Evolutionary conservation across 2,329 filamentous ascomycete genomes (phyloP).

Genomic region (Delphinella strobiligena): DNA sequence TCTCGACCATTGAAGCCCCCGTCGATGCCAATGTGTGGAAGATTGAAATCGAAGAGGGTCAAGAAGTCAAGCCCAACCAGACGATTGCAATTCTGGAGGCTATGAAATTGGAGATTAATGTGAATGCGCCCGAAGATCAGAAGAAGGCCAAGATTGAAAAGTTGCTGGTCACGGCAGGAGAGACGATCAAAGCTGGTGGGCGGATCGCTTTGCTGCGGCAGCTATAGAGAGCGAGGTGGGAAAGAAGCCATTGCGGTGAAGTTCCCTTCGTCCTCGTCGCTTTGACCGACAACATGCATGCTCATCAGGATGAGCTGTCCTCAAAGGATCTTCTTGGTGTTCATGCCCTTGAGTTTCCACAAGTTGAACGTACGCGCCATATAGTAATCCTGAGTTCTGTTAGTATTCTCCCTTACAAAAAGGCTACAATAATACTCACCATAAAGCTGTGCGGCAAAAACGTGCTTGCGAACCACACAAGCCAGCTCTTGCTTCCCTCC

Average conservation of each 20-base stretch:
- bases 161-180: constrained; percentile 28
- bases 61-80: constrained; percentile 21
- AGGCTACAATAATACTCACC: constrained; percentile 13
- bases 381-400: constrained; percentile 25
- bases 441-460: constrained; percentile 34
- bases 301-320: too few relatives aligned
- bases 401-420: constrained; percentile 16
- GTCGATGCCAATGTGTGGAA: constrained; percentile 37
- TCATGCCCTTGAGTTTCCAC: constrained; percentile 26
- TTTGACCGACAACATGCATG: too few relatives aligned
- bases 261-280: too few relatives aligned
- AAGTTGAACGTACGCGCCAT: constrained; percentile 42
- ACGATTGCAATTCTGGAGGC: constrained; percentile 32
- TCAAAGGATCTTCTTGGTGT: constrained; percentile 20
- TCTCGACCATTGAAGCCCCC: constrained; percentile 28
- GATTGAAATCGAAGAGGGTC: constrained; percentile 27
- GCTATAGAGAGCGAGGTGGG: too few relatives aligned
- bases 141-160: constrained; percentile 25
- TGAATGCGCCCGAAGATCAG: constrained; percentile 24
- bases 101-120: constrained; percentile 36
- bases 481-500: constrained; percentile 40
- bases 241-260: too few relatives aligned
- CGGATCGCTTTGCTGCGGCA: background rate
- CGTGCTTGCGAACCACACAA: constrained; percentile 36
- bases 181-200: background rate